Evolutionary conservation across 805 yeast genomes (phyloP).

Genomic region (Candida nitratophila): DNA sequence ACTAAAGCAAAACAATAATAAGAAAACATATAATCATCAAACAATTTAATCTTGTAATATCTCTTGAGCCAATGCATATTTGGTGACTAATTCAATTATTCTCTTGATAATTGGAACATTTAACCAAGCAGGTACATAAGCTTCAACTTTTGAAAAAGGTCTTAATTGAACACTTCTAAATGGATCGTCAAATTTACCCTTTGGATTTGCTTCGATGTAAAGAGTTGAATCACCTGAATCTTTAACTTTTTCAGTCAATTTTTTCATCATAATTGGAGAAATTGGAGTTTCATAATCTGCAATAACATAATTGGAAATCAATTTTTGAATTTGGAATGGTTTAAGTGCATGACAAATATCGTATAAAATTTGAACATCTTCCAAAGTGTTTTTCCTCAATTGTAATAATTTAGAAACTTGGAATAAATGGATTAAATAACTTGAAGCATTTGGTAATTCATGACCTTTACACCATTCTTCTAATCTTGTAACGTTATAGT

Average conservation of each 20-base stretch:
- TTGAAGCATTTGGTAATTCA: constrained; percentile 80
- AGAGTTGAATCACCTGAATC: constrained; percentile 49
- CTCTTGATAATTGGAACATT: constrained; percentile 83
- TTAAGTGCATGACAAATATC: constrained; percentile 92
- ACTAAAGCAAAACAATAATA: no score
- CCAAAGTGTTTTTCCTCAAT: constrained; percentile 80
- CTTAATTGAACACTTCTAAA: constrained; percentile 67
- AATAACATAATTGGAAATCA: constrained; percentile 79
- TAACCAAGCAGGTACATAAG: constrained; percentile 93
- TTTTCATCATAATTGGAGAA: constrained; percentile 69
- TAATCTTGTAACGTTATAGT: constrained; percentile 90
- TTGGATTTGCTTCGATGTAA: constrained; percentile 61
- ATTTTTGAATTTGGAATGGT: constrained; percentile 92
- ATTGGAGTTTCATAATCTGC: constrained; percentile 96
- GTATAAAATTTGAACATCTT: constrained; percentile 85
- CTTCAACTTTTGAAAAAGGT: constrained; percentile 76
- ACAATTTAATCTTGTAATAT: neutral
- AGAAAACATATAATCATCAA: no score
- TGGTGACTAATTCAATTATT: constrained; percentile 81
- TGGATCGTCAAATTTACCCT: constrained; percentile 78
- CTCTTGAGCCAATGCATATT: constrained; percentile 70
- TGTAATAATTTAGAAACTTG: constrained; percentile 93
- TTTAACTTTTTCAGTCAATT: constrained; percentile 75
- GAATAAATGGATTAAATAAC: constrained; percentile 74
- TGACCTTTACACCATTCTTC: constrained; percentile 99